phyloP scores from a whole-genome alignment of 2,329 filamentous ascomycete genomes.

The Lomentospora prolificans region DNA sequence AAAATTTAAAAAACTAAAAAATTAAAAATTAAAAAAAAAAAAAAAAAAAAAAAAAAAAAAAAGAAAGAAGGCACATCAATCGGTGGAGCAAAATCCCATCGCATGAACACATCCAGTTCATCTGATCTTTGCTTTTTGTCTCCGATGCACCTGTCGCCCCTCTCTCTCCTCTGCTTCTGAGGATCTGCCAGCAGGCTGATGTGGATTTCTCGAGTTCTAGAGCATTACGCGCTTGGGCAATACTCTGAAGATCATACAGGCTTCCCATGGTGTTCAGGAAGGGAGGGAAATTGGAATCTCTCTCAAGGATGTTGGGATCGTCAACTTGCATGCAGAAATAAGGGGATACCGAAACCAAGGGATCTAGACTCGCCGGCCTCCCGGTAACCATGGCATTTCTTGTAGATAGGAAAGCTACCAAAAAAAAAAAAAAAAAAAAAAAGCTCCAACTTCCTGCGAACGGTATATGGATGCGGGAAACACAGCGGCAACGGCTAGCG shows the following conservation, averaged over 20 bases:
- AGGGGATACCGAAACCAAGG: neutral
- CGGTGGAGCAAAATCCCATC: neutral
- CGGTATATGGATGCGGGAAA: neutral
- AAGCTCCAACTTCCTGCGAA: too few species aligned
- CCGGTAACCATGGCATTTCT: too few species aligned
- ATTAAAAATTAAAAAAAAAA: too few species aligned
- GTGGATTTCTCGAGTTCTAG: neutral
- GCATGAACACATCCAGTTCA: constrained; percentile 7
- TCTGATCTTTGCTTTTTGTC: constrained; percentile 3
- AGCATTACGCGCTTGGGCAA: neutral
- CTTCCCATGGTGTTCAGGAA: neutral
- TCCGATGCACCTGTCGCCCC: neutral
- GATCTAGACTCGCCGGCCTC: neutral
- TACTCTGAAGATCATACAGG: neutral
- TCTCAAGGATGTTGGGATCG: neutral
- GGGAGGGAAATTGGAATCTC: neutral
- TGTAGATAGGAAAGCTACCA: too few species aligned
- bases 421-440: too few species aligned
- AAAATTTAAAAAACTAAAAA: too few species aligned
- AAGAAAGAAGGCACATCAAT: neutral
- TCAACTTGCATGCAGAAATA: neutral
- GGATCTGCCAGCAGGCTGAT: neutral
- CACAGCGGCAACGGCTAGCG: neutral
- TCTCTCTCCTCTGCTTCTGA: neutral
- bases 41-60: neutral